Conservation (phyloP, 331 rosid genomes). For the Telfairia occidentalis region DNA sequence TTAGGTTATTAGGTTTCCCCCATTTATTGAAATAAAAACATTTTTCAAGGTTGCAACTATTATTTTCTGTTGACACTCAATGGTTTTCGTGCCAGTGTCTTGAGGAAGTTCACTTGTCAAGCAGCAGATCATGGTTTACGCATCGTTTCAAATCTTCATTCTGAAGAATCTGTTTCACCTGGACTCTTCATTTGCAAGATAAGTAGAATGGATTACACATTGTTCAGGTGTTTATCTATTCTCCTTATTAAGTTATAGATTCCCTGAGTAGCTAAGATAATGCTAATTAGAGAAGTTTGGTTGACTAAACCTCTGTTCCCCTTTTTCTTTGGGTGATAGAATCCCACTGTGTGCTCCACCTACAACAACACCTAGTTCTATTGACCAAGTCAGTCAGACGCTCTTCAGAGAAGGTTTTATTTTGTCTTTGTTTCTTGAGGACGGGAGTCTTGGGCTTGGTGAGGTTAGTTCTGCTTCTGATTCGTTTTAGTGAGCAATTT, state of each 20-base stretch:
- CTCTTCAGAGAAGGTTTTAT: conserved; percentile 75
- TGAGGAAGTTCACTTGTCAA: conserved; percentile 43
- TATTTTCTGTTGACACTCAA: conserved; percentile 24
- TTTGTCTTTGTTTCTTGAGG: conserved; percentile 67
- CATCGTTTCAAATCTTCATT: conserved; percentile 26
- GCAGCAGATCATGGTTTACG: conserved; percentile 41
- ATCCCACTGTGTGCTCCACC: conserved; percentile 63
- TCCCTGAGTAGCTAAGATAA: neutral
- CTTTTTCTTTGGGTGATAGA: conserved; percentile 29
- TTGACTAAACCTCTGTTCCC: conserved; percentile 1
- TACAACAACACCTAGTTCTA: conserved; percentile 45
- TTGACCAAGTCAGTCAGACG: conserved; percentile 22
- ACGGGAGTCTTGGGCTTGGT: conserved; percentile 77
- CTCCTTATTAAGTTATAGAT: neutral
- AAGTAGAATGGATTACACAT: conserved; percentile 40
- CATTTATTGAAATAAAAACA: conserved; percentile 12
- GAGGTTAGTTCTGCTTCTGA: conserved; percentile 53
- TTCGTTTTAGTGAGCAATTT: neutral
- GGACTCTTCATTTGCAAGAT: conserved; percentile 35
- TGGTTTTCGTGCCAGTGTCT: conserved; percentile 37
- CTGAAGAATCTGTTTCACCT: conserved; percentile 21
- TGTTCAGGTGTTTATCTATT: conserved; percentile 45
- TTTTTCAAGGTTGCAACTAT: conserved; percentile 4
- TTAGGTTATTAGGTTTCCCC: conserved; percentile 35
- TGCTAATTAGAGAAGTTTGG: neutral